A percentile compares a stretch with the other conserved stretches of the same genome.
Evolutionary conservation across 2,329 filamentous ascomycete genomes (phyloP).

Genomic region (Epicoccum sorghinum): DNA sequence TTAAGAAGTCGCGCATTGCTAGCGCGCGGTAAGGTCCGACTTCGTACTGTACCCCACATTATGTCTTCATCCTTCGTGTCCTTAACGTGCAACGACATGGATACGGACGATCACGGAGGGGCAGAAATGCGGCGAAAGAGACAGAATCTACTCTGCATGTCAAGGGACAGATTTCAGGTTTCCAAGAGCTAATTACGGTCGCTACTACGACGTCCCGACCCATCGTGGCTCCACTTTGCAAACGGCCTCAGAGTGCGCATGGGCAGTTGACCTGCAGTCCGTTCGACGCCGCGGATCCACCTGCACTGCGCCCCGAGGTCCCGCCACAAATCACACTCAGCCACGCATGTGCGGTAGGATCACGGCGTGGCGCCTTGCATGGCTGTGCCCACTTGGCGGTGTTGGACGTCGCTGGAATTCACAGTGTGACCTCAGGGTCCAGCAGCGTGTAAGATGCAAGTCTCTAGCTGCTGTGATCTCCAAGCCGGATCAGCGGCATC

Average conservation of each 20-base stretch:
- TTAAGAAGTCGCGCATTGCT: slow-evolving; percentile 1
- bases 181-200: not conserved
- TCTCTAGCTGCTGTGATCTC: slow-evolving; percentile 12
- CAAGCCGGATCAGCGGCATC: slow-evolving; percentile 17
- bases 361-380: slow-evolving; percentile 21
- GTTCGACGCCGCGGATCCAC: slow-evolving; percentile 11
- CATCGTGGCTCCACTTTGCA: slow-evolving; percentile 15
- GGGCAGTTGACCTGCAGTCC: slow-evolving; percentile 10
- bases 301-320: slow-evolving; percentile 9
- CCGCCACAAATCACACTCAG: slow-evolving; percentile 22
- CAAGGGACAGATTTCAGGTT: not conserved
- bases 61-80: slow-evolving; percentile 2
- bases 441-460: slow-evolving; percentile 5
- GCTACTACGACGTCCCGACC: slow-evolving; percentile 10
- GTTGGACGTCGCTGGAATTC: slow-evolving; percentile 1
- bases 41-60: slow-evolving; percentile 10
- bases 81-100: not conserved
- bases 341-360: slow-evolving; percentile 15
- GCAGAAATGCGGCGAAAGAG: not conserved
- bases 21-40: not conserved
- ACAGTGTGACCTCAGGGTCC: slow-evolving; percentile 15
- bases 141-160: not conserved
- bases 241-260: slow-evolving; percentile 13
- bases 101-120: not conserved
- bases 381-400: slow-evolving; percentile 19